Evolutionary conservation across 2,329 filamentous ascomycete species (phyloP).

Genomic region (Microcyclosporella mali): DNA sequence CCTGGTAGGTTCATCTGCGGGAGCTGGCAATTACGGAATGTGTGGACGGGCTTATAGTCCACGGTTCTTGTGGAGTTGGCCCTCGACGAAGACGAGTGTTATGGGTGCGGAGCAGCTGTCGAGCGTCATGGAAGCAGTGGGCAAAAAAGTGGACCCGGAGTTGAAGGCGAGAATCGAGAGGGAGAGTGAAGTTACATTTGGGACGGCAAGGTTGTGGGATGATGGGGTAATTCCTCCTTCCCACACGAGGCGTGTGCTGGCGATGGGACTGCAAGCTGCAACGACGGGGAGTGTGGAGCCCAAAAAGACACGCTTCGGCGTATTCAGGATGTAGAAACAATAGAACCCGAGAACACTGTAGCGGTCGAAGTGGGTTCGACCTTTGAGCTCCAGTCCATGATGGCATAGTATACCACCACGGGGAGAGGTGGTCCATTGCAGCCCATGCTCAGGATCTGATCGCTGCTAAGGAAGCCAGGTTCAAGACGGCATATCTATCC

Average conservation of each 20-base stretch:
- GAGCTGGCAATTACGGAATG: conserved; percentile 98
- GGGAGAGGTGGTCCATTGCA: conserved; percentile 28
- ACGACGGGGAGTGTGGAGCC: conserved; percentile 30
- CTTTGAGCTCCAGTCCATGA: too few species aligned
- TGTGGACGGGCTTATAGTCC: conserved; percentile 90
- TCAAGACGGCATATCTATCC: conserved; percentile 27
- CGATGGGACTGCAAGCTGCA: conserved; percentile 44
- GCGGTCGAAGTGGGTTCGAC: too few species aligned
- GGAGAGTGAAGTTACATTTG: conserved; percentile 85
- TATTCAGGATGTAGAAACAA: conserved; percentile 34
- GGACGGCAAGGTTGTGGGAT: conserved; percentile 81
- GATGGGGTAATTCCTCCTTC: conserved; percentile 47
- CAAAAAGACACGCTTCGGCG: conserved; percentile 34
- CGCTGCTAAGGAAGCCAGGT: conserved; percentile 27
- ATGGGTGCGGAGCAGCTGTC: conserved; percentile 94
- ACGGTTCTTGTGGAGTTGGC: conserved; percentile 92
- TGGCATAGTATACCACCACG: too few species aligned
- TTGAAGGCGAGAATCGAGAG: conserved; percentile 78
- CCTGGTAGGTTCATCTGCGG: conserved; percentile 86
- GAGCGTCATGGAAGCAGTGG: conserved; percentile 91
- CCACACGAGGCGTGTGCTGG: conserved; percentile 45
- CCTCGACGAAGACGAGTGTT: conserved; percentile 89
- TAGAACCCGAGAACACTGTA: not conserved
- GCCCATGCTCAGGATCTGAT: conserved; percentile 28
- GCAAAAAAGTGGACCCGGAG: conserved; percentile 71